Base-by-base conservation (phyloP, 1,139 yeast species). In the Debaryomyces sp. region DNA sequence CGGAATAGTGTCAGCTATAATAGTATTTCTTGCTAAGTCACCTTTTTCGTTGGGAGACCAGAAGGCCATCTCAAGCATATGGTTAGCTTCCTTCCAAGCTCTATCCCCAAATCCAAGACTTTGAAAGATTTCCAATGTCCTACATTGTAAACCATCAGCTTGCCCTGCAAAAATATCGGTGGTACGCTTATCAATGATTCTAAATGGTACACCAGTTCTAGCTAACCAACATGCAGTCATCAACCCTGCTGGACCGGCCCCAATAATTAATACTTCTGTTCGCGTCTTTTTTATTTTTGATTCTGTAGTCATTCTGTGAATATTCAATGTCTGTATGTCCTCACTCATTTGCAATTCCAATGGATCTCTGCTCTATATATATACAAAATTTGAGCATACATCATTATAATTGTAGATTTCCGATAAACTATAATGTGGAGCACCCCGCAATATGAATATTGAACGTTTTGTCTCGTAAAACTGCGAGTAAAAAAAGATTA, bases 161-260 rank as follows among this genome's bases (percentile, higher is more conserved):
- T 68, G 71, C 12, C 74, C 74, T 8, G 68, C 56, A 47, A 62
- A 64, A 6, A 64, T 53, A 44, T 63, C 60, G 35, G 50, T 54
- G 7, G 65, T 50, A 39, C 74, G 58, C 44, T 68, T 66, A 53
- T 69, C 74, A 44, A 69, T 62, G 43, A 68, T 63, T 21, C 70
- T 55, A 49, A 59, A 60, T 13, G 64, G 55, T 17, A 60, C 53
- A 22, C 73, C 74, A 21, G 68, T 55, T 32, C 73, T 57, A 10
- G 67, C 67, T 47, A 62, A 58, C 66, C 68, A 63, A 34, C 56
- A 55, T 21, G 68, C 68, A 39, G 63, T 61, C 68, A 63, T 64
- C 43, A 54, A 55, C 10, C 70, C 74, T 9, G 74, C 68, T 5
- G 74, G 74, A 29, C 74, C 74, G 26, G 74, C 74, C 18, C 74